Base-by-base conservation (phyloP, 768 basidiomycete genomes). In the Russula vinacea region DNA sequence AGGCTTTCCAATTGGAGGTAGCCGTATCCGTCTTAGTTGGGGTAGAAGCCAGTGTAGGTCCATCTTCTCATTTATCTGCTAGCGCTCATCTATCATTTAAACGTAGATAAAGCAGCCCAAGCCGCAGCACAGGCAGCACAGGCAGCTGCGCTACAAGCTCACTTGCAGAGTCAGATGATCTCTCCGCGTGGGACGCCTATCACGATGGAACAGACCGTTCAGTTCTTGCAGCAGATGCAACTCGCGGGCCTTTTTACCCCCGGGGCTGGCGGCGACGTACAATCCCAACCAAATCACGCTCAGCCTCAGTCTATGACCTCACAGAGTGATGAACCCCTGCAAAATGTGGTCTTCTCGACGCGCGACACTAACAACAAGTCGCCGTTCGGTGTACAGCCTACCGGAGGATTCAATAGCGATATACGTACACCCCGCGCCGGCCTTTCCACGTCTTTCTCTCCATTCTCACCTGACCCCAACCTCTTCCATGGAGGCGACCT, bases 1-100 rank as follows among this genome's bases (percentile, higher is more conserved):
- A 78, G 94, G 93, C 29, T 96, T 94, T 73, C 92, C 93, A 5
- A 88, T 97, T 68, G 93, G 92, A 39, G 94, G 94, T 17, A 93
- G 92, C 67, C 81, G 91, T 70, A 94, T 97, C 68, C 83, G 94
- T 40, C 76, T 96, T 67, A 92, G 90, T 71, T 97, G 94, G 94
- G 94, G 94, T 47, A 81, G 94, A 53, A 92, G 90, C 75, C 93
- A 95, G 83, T 93, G 92, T 93, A 62, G 50, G 85, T 79, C 19
- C 32, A 26, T 47, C 14, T n/a, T 50, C 8, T 35, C 22, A 45
- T 6, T 50, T 68, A 56, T 56, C 44, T 6, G 52, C 26, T 49
- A 39, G 8, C 55, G 44, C 33, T 10, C 9, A 35, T 50, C 39
- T 65, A 37, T 59, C 26, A 50, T 69, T 14, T 63, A 53, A 47